Conservation (phyloP, 768 basidiomycete species). For the Erythrobasidium yunnanense region DNA sequence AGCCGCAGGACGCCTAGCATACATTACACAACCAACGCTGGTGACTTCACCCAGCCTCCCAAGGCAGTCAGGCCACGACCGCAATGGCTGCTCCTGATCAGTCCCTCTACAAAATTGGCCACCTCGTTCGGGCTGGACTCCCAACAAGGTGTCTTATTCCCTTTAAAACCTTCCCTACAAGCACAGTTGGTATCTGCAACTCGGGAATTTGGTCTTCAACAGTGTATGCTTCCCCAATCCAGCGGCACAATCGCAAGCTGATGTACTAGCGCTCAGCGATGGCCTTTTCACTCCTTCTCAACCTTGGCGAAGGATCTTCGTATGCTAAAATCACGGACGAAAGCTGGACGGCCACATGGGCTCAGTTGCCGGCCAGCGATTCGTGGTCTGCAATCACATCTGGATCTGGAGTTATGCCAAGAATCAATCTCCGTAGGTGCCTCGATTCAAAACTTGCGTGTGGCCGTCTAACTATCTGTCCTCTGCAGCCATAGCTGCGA, state of each 20-base stretch:
- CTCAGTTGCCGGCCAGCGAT: background rate
- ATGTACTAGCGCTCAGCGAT: conserved; percentile 27
- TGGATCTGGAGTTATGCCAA: too few relatives aligned
- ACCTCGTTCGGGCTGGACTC: background rate
- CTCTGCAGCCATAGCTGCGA: background rate
- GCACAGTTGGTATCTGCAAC: background rate
- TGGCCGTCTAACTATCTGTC: too few relatives aligned
- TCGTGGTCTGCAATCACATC: background rate
- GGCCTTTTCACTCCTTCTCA: background rate
- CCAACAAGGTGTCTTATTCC: conserved; percentile 7
- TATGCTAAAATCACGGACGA: background rate
- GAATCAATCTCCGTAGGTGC: background rate
- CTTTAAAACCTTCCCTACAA: background rate
- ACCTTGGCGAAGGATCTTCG: background rate
- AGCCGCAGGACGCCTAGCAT: too few relatives aligned
- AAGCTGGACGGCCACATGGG: background rate
- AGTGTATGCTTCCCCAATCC: background rate
- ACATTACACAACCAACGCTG: background rate
- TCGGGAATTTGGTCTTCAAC: background rate
- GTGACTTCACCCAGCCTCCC: background rate
- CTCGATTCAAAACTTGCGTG: too few relatives aligned
- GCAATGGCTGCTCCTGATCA: background rate
- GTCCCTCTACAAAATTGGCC: background rate
- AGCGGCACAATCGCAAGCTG: conserved; percentile 10
- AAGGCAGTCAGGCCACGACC: background rate